phyloP scores from a whole-genome alignment of 306 rosid genomes.

The Quercus rubra region DNA sequence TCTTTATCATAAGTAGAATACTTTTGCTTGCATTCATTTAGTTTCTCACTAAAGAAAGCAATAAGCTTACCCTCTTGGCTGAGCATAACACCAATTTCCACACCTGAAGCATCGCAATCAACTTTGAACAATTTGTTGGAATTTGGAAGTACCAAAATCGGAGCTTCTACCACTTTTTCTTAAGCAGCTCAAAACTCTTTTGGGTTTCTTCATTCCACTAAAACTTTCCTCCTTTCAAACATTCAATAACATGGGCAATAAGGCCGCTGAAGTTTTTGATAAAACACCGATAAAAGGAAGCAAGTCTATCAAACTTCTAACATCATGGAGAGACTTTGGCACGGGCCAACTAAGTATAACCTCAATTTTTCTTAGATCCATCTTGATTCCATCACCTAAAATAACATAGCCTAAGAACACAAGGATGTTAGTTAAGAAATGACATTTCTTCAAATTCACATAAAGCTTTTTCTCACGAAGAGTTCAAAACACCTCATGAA shows the following conservation, averaged over 20 bases:
- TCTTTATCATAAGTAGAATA: background rate
- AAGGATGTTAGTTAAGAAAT: background rate
- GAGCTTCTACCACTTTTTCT: background rate
- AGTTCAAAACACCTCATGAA: background rate
- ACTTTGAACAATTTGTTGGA: background rate
- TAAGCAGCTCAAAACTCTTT: background rate
- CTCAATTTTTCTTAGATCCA: background rate
- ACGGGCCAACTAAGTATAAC: background rate
- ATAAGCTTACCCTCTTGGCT: background rate
- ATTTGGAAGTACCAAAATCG: background rate
- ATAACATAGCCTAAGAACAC: background rate
- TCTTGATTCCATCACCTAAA: background rate
- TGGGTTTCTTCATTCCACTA: background rate
- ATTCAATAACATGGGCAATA: background rate
- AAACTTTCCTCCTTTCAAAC: background rate
- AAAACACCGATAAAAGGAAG: background rate
- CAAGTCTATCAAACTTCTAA: background rate
- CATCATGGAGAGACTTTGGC: background rate
- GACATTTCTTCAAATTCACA: background rate
- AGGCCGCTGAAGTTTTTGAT: background rate
- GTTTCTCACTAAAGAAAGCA: background rate
- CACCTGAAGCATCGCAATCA: background rate
- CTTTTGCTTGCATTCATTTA: background rate
- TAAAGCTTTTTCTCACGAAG: background rate
- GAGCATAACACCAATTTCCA: background rate